A percentile compares a stretch with the other conserved stretches of the same genome.
Conservation (phyloP, 352 stramenopile genomes). For the Globisporangium viniferum region DNA sequence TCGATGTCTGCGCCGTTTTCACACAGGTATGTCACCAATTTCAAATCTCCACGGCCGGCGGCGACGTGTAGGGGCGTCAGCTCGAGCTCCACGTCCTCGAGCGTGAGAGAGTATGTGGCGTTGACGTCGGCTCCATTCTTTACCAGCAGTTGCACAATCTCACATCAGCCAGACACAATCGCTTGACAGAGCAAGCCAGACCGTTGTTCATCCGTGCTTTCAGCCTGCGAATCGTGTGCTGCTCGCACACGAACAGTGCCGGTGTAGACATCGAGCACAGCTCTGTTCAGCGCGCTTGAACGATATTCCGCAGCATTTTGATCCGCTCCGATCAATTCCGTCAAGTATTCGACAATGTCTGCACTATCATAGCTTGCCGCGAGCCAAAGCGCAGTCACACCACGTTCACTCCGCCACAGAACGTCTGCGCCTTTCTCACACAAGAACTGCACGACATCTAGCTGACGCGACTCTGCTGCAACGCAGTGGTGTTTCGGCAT, state of each 20-base stretch:
- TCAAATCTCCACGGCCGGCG: background rate
- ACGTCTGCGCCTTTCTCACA: background rate
- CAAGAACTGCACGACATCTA: constrained; percentile 4
- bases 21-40: background rate
- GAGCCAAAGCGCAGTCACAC: background rate
- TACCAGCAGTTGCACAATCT: background rate
- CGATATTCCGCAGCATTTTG: background rate
- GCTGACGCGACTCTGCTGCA: background rate
- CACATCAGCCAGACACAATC: background rate
- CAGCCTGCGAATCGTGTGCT: background rate
- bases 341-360: constrained; percentile 6
- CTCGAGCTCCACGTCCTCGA: background rate
- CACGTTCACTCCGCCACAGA: background rate
- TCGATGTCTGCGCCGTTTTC: background rate
- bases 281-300: background rate
- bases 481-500: background rate
- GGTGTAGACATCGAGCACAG: background rate
- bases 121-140: background rate
- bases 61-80: background rate
- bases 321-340: background rate
- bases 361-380: background rate
- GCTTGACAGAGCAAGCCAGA: background rate
- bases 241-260: background rate
- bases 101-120: background rate
- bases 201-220: background rate